A percentile compares a stretch with the other conserved stretches of the same genome.
Conservation (phyloP, 2,329 filamentous ascomycete species). For the Esteya vermicola region DNA sequence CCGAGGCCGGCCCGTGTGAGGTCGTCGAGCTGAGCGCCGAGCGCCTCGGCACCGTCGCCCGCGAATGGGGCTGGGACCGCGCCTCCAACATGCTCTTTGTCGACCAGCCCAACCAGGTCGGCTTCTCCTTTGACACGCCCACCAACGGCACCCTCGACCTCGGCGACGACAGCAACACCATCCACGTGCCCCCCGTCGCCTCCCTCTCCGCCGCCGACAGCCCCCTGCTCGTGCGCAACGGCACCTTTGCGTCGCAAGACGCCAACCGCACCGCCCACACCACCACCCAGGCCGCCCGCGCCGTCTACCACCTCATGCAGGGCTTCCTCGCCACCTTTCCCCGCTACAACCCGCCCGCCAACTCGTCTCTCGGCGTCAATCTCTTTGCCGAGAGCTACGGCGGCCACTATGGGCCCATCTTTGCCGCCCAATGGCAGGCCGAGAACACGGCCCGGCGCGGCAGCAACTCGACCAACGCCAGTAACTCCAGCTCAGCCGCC, state of each 20-base stretch:
- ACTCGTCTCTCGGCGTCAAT: constrained; percentile 40
- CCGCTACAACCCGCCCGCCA: constrained; percentile 36
- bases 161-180: constrained; percentile 21
- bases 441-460: constrained; percentile 41
- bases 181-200: no score
- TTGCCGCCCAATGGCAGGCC: constrained; percentile 41
- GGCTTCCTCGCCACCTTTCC: constrained; percentile 45
- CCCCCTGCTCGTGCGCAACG: constrained; percentile 33
- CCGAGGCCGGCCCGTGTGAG: constrained; percentile 40
- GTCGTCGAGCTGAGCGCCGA: constrained; percentile 31
- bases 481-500: no score
- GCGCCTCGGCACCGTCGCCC: constrained; percentile 38
- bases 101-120: constrained; percentile 55
- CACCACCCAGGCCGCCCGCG: constrained; percentile 39
- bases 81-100: constrained; percentile 41
- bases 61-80: constrained; percentile 53
- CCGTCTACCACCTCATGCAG: constrained; percentile 52
- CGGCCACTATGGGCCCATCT: constrained; percentile 54
- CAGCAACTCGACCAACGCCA: constrained; percentile 32
- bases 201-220: constrained; percentile 8
- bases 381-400: constrained; percentile 58
- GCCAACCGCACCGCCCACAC: constrained; percentile 36
- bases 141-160: constrained; percentile 46
- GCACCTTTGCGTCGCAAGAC: constrained; percentile 48
- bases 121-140: constrained; percentile 51